Percentiles rank a stretch among this genome's conserved stretches.
phyloP scores from a whole-genome alignment of 176 grass and related monocot species.

The Rhipidocladum racemiflorum region DNA sequence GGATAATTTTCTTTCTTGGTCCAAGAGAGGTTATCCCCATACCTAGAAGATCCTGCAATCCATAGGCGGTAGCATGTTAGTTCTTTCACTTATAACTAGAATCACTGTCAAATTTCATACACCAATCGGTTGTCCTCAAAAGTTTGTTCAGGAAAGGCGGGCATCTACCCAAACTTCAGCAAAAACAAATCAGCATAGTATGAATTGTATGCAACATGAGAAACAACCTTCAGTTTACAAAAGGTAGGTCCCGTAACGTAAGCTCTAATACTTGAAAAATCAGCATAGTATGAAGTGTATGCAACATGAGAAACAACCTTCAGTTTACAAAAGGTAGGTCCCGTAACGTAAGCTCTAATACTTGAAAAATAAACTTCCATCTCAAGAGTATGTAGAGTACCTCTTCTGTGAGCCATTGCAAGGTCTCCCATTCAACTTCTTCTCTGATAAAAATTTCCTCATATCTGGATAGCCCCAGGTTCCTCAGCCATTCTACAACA shows the following conservation, averaged over 20 bases:
- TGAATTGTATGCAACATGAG: neutral
- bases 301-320: neutral
- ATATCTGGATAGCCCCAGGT: constrained; percentile 76
- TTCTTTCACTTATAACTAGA: neutral
- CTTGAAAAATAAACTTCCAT: neutral
- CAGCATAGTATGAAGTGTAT: neutral
- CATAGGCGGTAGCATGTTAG: neutral
- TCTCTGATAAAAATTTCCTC: constrained; percentile 74
- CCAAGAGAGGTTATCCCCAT: constrained; percentile 82
- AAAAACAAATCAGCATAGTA: neutral
- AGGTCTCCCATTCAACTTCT: constrained; percentile 86
- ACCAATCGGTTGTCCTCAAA: neutral
- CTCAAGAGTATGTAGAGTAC: constrained; percentile 35
- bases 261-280: constrained; percentile 4
- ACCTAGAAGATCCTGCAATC: constrained; percentile 76
- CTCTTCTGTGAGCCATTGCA: constrained; percentile 93
- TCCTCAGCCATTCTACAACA: constrained; percentile 66
- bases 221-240: neutral
- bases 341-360: constrained; percentile 1
- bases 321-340: neutral
- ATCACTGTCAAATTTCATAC: neutral
- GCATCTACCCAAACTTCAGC: neutral
- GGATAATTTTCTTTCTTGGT: constrained; percentile 80
- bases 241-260: neutral
- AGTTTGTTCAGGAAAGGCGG: neutral